These are phyloP conservation scores for Medicago truncatula DNA, from an alignment of 306 rosid species.

Conservation along the genomic window DNA sequence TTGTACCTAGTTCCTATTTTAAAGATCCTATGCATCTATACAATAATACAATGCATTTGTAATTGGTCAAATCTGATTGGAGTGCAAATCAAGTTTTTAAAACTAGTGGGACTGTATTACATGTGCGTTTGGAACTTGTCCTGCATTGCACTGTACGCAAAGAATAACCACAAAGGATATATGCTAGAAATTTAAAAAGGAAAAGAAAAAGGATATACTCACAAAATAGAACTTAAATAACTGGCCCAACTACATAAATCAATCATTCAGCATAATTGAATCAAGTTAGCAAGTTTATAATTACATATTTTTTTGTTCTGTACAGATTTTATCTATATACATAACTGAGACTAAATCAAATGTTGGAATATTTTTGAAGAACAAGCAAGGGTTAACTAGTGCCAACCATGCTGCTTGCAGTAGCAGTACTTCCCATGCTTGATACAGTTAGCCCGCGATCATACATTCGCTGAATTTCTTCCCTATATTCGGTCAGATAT, in stretches of 20 bases:
- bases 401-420: constrained; percentile 63
- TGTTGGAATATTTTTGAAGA: constrained; percentile 11
- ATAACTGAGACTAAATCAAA: constrained; percentile 37
- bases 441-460: constrained; percentile 69
- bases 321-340: constrained; percentile 50
- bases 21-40: neutral
- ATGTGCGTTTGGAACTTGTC: constrained; percentile 14
- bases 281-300: constrained; percentile 53
- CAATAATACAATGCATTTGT: neutral
- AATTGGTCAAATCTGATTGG: neutral
- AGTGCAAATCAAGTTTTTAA: neutral
- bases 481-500: constrained; percentile 83
- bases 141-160: constrained; percentile 29
- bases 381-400: constrained; percentile 57
- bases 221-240: neutral
- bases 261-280: constrained; percentile 47
- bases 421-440: constrained; percentile 43
- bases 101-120: neutral
- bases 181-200: neutral
- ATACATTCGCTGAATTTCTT: constrained; percentile 95
- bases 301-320: constrained; percentile 49
- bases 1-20: neutral
- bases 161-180: neutral
- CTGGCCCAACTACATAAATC: constrained; percentile 38
- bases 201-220: neutral